phyloP scores from a whole-genome alignment of 2,329 filamentous ascomycete species.

The Xylariales sp. region DNA sequence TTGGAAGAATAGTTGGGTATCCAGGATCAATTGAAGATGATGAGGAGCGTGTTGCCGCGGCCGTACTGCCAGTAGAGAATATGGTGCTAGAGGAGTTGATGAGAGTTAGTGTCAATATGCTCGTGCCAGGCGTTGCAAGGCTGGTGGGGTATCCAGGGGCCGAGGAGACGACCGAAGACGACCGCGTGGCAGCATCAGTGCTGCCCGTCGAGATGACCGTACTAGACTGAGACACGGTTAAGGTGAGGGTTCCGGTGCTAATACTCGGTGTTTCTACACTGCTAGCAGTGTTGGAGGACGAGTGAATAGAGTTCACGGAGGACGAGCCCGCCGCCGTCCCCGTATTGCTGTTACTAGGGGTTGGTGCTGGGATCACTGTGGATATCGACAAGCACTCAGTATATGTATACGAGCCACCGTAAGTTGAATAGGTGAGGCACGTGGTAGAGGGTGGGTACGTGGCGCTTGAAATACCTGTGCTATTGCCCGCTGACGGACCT shows the following conservation, averaged over 20 bases:
- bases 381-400: constrained; percentile 41
- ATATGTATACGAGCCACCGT: constrained; percentile 42
- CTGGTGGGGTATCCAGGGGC: constrained; percentile 22
- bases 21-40: constrained; percentile 14
- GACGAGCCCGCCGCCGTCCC: not conserved
- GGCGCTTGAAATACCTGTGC: constrained; percentile 18
- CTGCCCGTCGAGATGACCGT: constrained; percentile 31
- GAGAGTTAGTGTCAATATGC: constrained; percentile 19
- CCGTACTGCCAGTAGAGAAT: constrained; percentile 32
- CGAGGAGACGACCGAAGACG: constrained; percentile 16
- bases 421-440: constrained; percentile 38
- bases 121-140: constrained; percentile 24
- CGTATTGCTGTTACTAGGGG: constrained; percentile 19
- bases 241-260: constrained; percentile 32
- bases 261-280: constrained; percentile 11
- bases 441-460: constrained; percentile 36
- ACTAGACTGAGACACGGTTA: constrained; percentile 23
- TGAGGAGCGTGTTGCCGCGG: constrained; percentile 33
- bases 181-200: constrained; percentile 29
- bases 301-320: not conserved
- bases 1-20: constrained; percentile 23
- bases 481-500: constrained; percentile 15
- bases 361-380: constrained; percentile 15
- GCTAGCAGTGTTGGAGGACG: constrained; percentile 4
- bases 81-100: constrained; percentile 26